Percentiles rank a stretch among this genome's conserved stretches.
Evolutionary conservation across 192 early-diverging fungal species (phyloP).

Genomic region (Coemansia sp.): DNA sequence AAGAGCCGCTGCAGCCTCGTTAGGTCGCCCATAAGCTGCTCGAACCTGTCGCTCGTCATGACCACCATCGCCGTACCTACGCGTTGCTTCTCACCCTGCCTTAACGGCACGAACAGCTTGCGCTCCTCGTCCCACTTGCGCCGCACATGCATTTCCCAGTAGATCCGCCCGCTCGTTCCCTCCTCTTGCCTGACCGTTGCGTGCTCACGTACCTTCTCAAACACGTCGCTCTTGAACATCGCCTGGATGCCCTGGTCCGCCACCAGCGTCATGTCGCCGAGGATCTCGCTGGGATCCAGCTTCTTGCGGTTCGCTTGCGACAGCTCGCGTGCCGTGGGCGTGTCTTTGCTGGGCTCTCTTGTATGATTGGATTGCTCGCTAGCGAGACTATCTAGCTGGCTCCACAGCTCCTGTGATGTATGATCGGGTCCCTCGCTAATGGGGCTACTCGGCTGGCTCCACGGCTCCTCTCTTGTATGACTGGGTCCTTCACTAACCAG

Average conservation of each 20-base stretch:
- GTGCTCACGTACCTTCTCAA: constrained; percentile 3
- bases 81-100: background rate
- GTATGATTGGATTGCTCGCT: no score
- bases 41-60: constrained; percentile 10
- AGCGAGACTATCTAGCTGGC: no score
- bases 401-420: no score
- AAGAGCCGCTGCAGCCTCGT: constrained; percentile 5
- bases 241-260: constrained; percentile 13
- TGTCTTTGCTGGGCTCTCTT: no score
- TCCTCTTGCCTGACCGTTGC: background rate
- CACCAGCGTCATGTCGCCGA: constrained; percentile 30
- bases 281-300: constrained; percentile 10
- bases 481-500: no score
- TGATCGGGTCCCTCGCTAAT: no score
- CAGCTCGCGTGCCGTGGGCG: background rate
- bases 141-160: constrained; percentile 30
- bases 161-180: constrained; percentile 7
- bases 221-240: constrained; percentile 5
- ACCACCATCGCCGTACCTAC: constrained; percentile 29
- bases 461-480: no score
- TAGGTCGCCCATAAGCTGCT: constrained; percentile 7
- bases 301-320: constrained; percentile 16
- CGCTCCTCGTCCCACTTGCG: constrained; percentile 26
- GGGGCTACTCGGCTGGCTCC: no score
- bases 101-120: constrained; percentile 25